Percentiles rank a stretch among this genome's conserved stretches.
Conservation (phyloP, 2,329 filamentous ascomycete genomes). For the Capronia epimyces region DNA sequence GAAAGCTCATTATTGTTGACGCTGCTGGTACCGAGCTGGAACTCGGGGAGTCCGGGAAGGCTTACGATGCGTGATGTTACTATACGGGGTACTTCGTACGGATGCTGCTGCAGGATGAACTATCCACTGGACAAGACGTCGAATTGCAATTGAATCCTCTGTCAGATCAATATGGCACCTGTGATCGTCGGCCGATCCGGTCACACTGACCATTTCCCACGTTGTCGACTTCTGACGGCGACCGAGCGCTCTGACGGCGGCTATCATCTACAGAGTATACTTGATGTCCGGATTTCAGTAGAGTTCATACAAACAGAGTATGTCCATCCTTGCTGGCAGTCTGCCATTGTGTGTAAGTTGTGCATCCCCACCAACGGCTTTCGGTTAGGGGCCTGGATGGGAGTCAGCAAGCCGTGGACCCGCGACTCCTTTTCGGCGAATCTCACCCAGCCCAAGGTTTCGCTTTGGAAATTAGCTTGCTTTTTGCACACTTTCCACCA, state of each 20-base stretch:
- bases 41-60: too few relatives aligned
- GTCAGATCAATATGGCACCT: background rate
- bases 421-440: background rate
- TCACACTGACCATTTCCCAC: background rate
- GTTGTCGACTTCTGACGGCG: background rate
- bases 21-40: background rate
- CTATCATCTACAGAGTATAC: background rate
- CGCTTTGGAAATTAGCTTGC: background rate
- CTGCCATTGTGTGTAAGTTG: too few relatives aligned
- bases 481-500: conserved; percentile 9
- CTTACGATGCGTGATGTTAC: too few relatives aligned
- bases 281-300: background rate
- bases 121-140: background rate
- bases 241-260: background rate
- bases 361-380: background rate
- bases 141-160: background rate
- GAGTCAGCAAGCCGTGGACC: background rate
- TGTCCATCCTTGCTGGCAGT: background rate
- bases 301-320: too few relatives aligned
- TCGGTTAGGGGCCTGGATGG: background rate
- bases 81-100: too few relatives aligned
- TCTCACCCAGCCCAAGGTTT: background rate
- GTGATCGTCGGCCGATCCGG: background rate
- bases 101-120: too few relatives aligned
- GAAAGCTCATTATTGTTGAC: background rate